Evolutionary conservation across 495 filamentous ascomycete genomes (phyloP).

Genomic region (Penicillium parvum): DNA sequence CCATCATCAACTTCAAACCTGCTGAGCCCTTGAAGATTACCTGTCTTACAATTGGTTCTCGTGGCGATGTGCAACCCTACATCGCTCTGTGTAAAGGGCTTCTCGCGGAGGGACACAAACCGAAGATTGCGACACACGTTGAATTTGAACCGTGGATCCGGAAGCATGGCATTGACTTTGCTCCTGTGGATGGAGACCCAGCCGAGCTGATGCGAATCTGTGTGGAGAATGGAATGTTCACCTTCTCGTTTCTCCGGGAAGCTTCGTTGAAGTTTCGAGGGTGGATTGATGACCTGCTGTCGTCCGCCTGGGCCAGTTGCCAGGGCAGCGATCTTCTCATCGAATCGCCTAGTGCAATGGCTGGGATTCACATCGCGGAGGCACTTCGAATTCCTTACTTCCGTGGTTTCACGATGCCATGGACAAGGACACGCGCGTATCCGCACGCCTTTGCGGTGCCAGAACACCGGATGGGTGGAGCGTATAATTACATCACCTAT

Average conservation of each 20-base stretch:
- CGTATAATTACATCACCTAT: slow-evolving; percentile 93
- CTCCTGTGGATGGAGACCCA: slow-evolving; percentile 82
- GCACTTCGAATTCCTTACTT: slow-evolving; percentile 92
- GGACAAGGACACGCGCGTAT: slow-evolving; percentile 92
- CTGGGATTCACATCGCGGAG: slow-evolving; percentile 97
- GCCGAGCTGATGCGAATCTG: slow-evolving; percentile 93
- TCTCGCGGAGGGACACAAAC: slow-evolving; percentile 78
- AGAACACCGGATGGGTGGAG: slow-evolving; percentile 87
- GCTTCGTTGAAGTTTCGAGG: slow-evolving; percentile 85
- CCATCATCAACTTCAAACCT: slow-evolving; percentile 94
- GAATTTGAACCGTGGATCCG: slow-evolving; percentile 89
- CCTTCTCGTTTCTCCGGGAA: slow-evolving; percentile 81
- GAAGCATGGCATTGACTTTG: slow-evolving; percentile 89
- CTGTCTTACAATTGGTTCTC: slow-evolving; percentile 91
- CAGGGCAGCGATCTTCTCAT: slow-evolving; percentile 87
- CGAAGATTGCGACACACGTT: slow-evolving; percentile 84
- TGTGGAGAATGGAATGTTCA: slow-evolving; percentile 97
- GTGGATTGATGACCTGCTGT: slow-evolving; percentile 86
- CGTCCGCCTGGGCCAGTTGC: slow-evolving; percentile 79
- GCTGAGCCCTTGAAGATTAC: slow-evolving; percentile 77
- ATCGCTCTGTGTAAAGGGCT: slow-evolving; percentile 93
- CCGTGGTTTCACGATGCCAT: slow-evolving; percentile 97
- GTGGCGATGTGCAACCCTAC: slow-evolving; percentile 96
- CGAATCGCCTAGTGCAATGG: slow-evolving; percentile 96
- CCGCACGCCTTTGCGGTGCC: slow-evolving; percentile 97